Conservation (phyloP, 148 eudicot species). For the Silene conica region DNA sequence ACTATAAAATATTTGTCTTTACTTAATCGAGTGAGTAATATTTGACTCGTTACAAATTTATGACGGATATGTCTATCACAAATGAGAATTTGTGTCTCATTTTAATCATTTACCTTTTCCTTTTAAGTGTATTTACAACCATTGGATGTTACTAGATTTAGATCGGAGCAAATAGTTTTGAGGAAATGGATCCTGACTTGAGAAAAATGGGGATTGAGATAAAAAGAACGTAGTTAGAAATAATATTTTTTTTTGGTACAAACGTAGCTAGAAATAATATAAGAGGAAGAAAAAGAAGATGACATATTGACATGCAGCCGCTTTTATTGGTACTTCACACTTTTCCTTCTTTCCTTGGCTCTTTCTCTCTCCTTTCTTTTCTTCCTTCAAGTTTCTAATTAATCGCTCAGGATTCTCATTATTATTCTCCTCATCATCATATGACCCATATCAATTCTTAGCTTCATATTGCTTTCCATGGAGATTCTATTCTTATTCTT, state of each 20-base stretch:
- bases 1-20: no score
- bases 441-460: constrained; percentile 14
- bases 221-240: neutral
- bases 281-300: constrained; percentile 15
- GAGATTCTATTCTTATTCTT: constrained; percentile 24
- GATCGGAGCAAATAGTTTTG: no score
- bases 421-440: constrained; percentile 4
- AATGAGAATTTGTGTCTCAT: no score
- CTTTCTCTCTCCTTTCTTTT: neutral
- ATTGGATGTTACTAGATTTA: no score
- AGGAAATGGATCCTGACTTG: no score
- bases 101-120: no score
- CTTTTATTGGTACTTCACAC: constrained; percentile 23
- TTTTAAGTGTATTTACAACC: no score
- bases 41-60: no score
- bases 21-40: no score
- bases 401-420: neutral
- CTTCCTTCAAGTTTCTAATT: neutral
- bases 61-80: no score
- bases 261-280: neutral
- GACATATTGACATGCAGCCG: constrained; percentile 32
- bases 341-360: neutral
- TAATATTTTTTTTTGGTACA: no score
- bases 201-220: no score
- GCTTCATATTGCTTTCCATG: constrained; percentile 9